Percentiles rank a stretch among this genome's conserved stretches.
phyloP scores from a whole-genome alignment of 179 eudicot species.

The Actinidia chinensis region DNA sequence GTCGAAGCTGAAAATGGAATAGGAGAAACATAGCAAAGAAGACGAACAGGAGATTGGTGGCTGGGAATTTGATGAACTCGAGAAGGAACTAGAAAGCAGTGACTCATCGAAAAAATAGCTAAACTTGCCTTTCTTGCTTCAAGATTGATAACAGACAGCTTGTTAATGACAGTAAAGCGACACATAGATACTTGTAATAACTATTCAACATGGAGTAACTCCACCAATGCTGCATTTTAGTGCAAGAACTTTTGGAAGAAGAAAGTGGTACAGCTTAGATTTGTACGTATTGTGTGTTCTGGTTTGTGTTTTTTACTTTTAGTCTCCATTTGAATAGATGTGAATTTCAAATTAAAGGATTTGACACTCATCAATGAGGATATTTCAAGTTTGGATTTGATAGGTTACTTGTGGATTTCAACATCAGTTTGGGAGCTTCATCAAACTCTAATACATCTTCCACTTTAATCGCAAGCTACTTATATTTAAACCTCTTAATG shows the following conservation, averaged over 20 bases:
- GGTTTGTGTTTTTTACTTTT: background rate
- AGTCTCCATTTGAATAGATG: too few species aligned
- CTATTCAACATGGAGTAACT: background rate
- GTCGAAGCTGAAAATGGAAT: slow-evolving; percentile 30
- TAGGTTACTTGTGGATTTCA: too few species aligned
- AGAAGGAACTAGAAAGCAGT: slow-evolving; percentile 23
- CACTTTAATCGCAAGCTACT: too few species aligned
- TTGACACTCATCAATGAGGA: too few species aligned
- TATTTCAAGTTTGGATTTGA: too few species aligned
- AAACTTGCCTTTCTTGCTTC: background rate
- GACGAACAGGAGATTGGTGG: slow-evolving; percentile 36
- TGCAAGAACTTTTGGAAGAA: background rate
- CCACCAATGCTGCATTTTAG: background rate
- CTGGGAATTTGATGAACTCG: slow-evolving; percentile 53
- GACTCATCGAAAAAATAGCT: background rate
- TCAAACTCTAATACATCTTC: too few species aligned
- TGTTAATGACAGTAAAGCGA: background rate
- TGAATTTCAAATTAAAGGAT: too few species aligned
- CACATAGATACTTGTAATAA: background rate
- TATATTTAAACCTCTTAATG: too few species aligned
- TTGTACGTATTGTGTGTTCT: background rate
- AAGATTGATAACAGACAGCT: background rate
- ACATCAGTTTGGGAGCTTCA: too few species aligned
- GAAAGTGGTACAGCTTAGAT: slow-evolving; percentile 14
- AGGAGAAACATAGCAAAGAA: slow-evolving; percentile 32